Evolutionary conservation across 257 asterid genomes (phyloP), one percentile per base, ranked within the genome.

Genomic region (Capsicum pubescens): DNA sequence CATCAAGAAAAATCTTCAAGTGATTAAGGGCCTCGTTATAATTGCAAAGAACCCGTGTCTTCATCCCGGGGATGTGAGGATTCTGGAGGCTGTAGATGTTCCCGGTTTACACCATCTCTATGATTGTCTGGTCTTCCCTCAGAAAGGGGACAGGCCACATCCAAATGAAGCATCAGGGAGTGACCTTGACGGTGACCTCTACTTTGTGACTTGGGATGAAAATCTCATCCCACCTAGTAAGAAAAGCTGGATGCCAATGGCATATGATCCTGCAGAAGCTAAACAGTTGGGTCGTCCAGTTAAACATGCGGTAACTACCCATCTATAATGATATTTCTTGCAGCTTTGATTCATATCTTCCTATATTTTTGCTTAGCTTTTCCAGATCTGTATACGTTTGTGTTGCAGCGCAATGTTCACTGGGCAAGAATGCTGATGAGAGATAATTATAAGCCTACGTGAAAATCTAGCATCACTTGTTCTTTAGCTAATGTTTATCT

Each of bases 101-200:
- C 96, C 97, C 6, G 90, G 84, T 61, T 80, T 97, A 87, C 89
- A 60, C 50, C 98, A 92, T 91, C 90, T 95, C 3, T 84, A 89
- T 83, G 98, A 97, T 83, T 97, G 98, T 89, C 91, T 97, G 63
- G 89, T 97, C 82, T 97, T 97, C 84, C 99, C 99, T 71, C 98
- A 97, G 87, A 92, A 89, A 42, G 99, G 99, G 80, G 94, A 92
- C 44, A 90, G 98, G 72, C 99, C 99, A 4, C 99, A 97, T 86
- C 58, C 98, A 42, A 86, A 97, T 87, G 99, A 97, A 90, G 98
- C 98, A 48, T 97, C 99, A 10, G 99, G 99, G 52, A 97, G 99
- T 90, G 99, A 97, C 90, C 87, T 97, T 13, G 99, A 97, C 81
- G 99, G 98, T n/a, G 99, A 97, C 87, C 90, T 93, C 58, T 97